These are phyloP conservation scores for Sphagnum fallax DNA, from an alignment of 228 moss, liverwort and hornwort species.

Conservation along the genomic window DNA sequence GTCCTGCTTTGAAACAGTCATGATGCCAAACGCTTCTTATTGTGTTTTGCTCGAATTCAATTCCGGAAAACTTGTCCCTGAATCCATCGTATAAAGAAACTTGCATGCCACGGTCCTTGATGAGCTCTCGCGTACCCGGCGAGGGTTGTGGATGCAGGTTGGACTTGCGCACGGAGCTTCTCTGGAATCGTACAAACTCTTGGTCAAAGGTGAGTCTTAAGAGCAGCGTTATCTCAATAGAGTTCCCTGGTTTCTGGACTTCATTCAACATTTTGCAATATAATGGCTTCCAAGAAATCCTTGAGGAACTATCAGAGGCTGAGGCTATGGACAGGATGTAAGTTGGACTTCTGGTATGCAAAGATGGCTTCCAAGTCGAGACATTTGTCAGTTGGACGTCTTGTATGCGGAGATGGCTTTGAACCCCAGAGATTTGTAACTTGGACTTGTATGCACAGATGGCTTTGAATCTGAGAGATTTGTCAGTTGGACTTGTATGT, in stretches of 20 bases:
- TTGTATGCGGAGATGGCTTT: not conserved
- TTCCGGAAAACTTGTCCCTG: not conserved
- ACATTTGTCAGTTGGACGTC: not conserved
- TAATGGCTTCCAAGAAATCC: too few species aligned
- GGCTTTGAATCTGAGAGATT: too few species aligned
- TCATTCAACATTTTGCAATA: too few species aligned
- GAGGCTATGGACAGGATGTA: too few species aligned
- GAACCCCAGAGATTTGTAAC: not conserved
- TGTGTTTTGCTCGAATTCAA: not conserved
- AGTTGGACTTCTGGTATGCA: too few species aligned
- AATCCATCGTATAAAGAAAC: not conserved
- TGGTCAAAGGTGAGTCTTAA: slow-evolving; percentile 20
- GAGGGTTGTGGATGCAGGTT: slow-evolving; percentile 9
- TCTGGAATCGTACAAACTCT: slow-evolving; percentile 25
- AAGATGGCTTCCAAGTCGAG: too few species aligned
- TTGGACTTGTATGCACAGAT: too few species aligned
- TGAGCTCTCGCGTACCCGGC: too few species aligned
- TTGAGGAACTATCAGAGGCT: too few species aligned
- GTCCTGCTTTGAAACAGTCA: slow-evolving; percentile 57
- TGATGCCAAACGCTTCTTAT: slow-evolving; percentile 26
- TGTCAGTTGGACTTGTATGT: too few species aligned
- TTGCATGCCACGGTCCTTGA: not conserved
- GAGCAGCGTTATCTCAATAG: too few species aligned
- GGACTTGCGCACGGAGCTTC: slow-evolving; percentile 31
- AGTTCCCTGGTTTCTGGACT: too few species aligned